phyloP scores from a whole-genome alignment of 768 basidiomycete species.

The Lentinula edodes region DNA sequence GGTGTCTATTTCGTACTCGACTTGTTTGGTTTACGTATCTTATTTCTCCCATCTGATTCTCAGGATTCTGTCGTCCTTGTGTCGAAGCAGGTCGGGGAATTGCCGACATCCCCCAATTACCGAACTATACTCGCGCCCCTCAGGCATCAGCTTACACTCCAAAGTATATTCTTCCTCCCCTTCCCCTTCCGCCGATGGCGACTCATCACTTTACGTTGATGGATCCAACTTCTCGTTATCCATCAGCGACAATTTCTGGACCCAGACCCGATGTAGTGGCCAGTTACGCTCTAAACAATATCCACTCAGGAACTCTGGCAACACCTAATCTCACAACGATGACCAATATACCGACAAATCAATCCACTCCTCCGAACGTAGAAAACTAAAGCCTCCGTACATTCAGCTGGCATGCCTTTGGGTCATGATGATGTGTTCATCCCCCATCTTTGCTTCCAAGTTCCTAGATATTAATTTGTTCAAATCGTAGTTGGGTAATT shows the following conservation, averaged over 20 bases:
- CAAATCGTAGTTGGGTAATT: too few species aligned
- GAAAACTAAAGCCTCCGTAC: too few species aligned
- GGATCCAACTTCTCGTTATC: not conserved
- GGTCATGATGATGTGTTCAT: too few species aligned
- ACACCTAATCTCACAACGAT: not conserved
- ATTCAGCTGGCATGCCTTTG: too few species aligned
- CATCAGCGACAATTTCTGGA: not conserved
- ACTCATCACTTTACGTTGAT: not conserved
- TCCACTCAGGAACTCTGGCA: not conserved
- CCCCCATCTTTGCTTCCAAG: too few species aligned
- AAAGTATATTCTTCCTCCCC: not conserved
- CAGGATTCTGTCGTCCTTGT: conserved; percentile 69
- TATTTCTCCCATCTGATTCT: not conserved
- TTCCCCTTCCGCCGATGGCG: not conserved
- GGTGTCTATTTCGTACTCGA: conserved; percentile 22
- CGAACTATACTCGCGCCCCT: not conserved
- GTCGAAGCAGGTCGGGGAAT: conserved; percentile 47
- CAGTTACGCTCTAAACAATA: not conserved
- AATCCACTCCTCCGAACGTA: too few species aligned
- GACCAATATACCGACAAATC: too few species aligned
- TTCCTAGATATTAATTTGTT: too few species aligned
- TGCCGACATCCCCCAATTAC: conserved; percentile 19
- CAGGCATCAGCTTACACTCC: not conserved
- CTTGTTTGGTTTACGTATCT: not conserved
- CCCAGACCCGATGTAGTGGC: not conserved